phyloP scores from a whole-genome alignment of 352 stramenopile genomes.

The Chloridella minuta region DNA sequence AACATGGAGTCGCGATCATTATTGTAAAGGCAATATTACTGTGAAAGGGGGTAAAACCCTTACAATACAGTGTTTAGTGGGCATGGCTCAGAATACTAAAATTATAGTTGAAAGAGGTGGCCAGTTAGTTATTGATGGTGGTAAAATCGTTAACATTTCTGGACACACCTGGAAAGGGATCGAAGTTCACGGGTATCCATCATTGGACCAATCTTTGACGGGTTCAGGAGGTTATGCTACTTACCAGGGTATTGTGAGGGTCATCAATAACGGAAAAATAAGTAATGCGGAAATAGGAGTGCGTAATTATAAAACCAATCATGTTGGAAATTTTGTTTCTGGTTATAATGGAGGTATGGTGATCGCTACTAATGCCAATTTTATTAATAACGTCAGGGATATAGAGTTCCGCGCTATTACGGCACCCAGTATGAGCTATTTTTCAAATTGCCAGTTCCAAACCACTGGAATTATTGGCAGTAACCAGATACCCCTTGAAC shows the following conservation, averaged over 20 bases:
- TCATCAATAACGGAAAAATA: too few relatives aligned
- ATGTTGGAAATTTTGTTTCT: too few relatives aligned
- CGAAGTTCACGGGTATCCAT: not conserved
- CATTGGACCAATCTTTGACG: not conserved
- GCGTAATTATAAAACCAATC: too few relatives aligned
- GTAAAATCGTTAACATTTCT: too few relatives aligned
- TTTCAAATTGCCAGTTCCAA: too few relatives aligned
- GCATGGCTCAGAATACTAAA: not conserved
- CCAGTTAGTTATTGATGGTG: not conserved
- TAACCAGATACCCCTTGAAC: too few relatives aligned
- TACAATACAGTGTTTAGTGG: not conserved
- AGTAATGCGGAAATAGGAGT: too few relatives aligned
- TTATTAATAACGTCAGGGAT: too few relatives aligned
- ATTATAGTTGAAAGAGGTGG: not conserved
- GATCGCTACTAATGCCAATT: not conserved
- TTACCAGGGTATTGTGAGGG: not conserved
- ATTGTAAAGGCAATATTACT: not conserved
- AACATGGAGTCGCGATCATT: not conserved
- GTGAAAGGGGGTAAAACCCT: not conserved
- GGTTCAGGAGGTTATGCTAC: not conserved
- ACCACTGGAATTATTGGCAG: too few relatives aligned
- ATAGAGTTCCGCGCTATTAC: too few relatives aligned
- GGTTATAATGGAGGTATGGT: too few relatives aligned
- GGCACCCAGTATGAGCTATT: too few relatives aligned
- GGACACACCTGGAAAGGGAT: not conserved